Evolutionary conservation across 2,329 filamentous ascomycete genomes (phyloP), one percentile per base, ranked within the genome.

Genomic region (Pleoardoris graminearum): DNA sequence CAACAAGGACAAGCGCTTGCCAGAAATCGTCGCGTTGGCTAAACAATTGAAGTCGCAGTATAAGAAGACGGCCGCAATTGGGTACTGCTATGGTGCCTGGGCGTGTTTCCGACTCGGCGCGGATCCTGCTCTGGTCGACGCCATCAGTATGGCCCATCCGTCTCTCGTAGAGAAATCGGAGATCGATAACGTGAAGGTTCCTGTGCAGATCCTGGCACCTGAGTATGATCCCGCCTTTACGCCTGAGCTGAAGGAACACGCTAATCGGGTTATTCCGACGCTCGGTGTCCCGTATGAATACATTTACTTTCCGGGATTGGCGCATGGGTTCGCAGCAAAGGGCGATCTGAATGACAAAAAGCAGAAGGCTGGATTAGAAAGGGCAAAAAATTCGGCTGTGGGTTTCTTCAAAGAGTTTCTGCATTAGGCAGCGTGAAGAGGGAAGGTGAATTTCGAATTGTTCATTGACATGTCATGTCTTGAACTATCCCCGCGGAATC

Each of bases 11-110:
- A 57, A 63, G 3, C 74, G 77, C 19, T 75, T 72, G 53, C 68
- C 72, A 0, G 68, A 73, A 49, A 74, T 77, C 21, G 60, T 72
- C 23, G 66, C 63, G 11, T 66, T 58, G 32, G 75, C 75, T 0
- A 62, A 66, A 50, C 63, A 65, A 0, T 60, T 79, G n/a, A 72
- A 72, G 32, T 58, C 62, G 43, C 55, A 66, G 33, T 69, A 67
- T 52, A 51, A 59, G 48, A 79, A 78, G 53, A 70, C 79, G 14
- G 75, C 71, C n/a, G 75, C 72, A 6, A 70, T 80, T 23, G 78
- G 78, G 4, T 80, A 79, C 63, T 80, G 78, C 70, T 80, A 76
- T 67, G 78, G 78, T 27, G 78, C 68, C 27, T 73, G 70, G 70
- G 70, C 67, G 3, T 52, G 46, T 52, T 65, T 72, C 54, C 58